Evolutionary conservation across 129 eudicot genomes (phyloP).

Genomic region (Helichrysum umbraculigerum): DNA sequence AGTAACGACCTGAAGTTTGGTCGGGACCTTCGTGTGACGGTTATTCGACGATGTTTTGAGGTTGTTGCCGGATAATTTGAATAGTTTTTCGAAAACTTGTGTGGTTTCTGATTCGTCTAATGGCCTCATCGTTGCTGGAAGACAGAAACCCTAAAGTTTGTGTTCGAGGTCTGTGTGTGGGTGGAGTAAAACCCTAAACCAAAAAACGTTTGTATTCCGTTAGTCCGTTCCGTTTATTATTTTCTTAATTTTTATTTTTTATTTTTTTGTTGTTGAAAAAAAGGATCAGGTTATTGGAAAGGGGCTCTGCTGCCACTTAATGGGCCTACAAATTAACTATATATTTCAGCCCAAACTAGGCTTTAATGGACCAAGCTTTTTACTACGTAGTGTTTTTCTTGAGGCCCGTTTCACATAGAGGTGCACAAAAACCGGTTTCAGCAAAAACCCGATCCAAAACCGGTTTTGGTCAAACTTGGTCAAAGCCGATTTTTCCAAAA

Average conservation of each 20-base stretch:
- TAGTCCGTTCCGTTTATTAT: not conserved
- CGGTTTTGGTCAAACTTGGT: no score
- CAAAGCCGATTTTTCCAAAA: no score
- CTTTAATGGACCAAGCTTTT: not conserved
- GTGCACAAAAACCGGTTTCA: no score
- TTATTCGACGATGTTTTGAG: conserved; percentile 80
- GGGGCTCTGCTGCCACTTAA: not conserved
- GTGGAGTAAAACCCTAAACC: not conserved
- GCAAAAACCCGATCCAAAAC: no score
- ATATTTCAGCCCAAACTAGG: not conserved
- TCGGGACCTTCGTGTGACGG: conserved; percentile 92
- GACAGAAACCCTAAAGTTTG: not conserved
- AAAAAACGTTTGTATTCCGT: not conserved
- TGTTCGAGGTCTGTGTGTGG: no score
- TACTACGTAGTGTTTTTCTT: not conserved
- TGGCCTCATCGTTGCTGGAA: conserved; percentile 61
- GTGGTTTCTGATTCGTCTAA: conserved; percentile 90
- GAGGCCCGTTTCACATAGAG: no score
- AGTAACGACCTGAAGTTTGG: conserved; percentile 62
- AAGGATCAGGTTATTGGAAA: not conserved
- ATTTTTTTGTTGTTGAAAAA: not conserved
- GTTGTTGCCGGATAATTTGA: conserved; percentile 90
- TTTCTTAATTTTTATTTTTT: no score
- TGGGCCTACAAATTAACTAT: not conserved
- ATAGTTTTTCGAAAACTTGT: conserved; percentile 79